Conservation (phyloP, 179 eudicot species). For the Carnegiea gigantea region DNA sequence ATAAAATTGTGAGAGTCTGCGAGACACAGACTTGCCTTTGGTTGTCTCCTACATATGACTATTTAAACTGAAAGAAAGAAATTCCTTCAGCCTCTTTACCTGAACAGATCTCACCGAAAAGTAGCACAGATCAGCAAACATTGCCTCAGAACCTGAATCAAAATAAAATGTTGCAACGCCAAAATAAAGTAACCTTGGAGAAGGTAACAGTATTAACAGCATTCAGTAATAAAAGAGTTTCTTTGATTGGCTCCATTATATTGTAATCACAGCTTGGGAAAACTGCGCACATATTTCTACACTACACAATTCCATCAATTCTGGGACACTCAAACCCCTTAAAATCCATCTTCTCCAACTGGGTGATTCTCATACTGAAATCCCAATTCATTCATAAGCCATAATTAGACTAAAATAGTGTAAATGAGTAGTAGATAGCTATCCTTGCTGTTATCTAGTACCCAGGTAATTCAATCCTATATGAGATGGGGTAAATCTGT, state of each 20-base stretch:
- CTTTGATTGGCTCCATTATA: not conserved
- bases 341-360: no score
- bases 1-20: slow-evolving; percentile 6
- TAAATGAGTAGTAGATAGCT: not conserved
- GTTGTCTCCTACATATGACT: not conserved
- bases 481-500: no score
- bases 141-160: slow-evolving; percentile 92
- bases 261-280: not conserved
- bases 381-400: no score
- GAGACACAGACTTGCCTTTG: not conserved
- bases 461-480: not conserved
- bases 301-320: not conserved
- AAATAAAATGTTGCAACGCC: slow-evolving; percentile 23
- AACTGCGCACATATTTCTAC: not conserved
- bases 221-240: not conserved
- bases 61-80: not conserved
- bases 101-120: slow-evolving; percentile 97
- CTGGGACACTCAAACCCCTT: no score
- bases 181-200: not conserved
- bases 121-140: slow-evolving; percentile 99
- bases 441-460: no score
- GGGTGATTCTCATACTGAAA: no score
- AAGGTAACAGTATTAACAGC: slow-evolving; percentile 7
- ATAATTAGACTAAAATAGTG: not conserved
- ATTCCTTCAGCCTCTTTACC: slow-evolving; percentile 43